Conservation (phyloP, 805 yeast species). For the Scheffersomyces lignosus region DNA sequence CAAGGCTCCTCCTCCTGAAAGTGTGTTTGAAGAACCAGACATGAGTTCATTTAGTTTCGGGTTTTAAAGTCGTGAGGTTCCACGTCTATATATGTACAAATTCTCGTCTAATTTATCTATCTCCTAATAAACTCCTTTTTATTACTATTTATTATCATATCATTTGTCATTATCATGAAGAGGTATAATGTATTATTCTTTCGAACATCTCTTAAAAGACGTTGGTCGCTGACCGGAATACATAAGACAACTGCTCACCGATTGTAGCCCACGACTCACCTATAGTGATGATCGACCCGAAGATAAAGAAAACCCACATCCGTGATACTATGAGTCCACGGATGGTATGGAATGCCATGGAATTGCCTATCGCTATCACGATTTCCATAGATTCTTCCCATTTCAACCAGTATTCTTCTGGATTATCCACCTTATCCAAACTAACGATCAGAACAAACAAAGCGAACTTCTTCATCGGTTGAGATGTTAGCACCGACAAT, state of each 20-base stretch:
- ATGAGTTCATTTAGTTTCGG: conserved; percentile 69
- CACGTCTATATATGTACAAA: too few relatives aligned
- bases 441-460: conserved; percentile 7
- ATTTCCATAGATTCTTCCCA: conserved; percentile 14
- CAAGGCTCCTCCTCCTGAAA: conserved; percentile 43
- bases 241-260: conserved; percentile 2
- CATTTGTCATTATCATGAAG: too few relatives aligned
- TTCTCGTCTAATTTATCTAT: too few relatives aligned
- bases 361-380: conserved; percentile 15
- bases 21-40: conserved; percentile 68
- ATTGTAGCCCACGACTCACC: conserved; percentile 13
- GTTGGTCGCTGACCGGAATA: conserved; percentile 4
- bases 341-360: conserved; percentile 15
- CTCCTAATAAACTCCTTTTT: too few relatives aligned
- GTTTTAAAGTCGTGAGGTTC: conserved; percentile 11
- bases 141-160: too few relatives aligned
- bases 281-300: conserved; percentile 12
- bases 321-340: conserved; percentile 15
- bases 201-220: conserved; percentile 1
- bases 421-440: conserved; percentile 2
- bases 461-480: conserved; percentile 2
- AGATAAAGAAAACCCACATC: conserved; percentile 17
- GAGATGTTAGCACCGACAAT: neutral
- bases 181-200: too few relatives aligned
- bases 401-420: conserved; percentile 6